A percentile compares a stretch with the other conserved stretches of the same genome.
Evolutionary conservation across 495 filamentous ascomycete genomes (phyloP).

Genomic region (Aspergillus haitiensis): DNA sequence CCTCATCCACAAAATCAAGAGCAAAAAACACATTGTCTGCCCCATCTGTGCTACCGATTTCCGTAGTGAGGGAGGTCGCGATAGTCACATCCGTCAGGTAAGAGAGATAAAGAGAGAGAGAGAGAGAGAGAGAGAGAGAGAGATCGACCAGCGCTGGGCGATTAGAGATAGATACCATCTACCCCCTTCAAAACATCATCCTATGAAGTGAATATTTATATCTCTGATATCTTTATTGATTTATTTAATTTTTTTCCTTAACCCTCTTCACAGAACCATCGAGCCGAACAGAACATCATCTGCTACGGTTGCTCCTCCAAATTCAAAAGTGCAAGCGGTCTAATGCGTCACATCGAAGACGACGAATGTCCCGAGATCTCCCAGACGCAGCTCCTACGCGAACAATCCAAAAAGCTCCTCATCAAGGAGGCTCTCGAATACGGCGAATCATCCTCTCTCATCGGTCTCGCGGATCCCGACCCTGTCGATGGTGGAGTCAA

Average conservation of each 20-base stretch:
- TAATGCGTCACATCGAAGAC: constrained; percentile 54
- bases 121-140: too few relatives aligned
- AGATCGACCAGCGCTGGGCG: too few relatives aligned
- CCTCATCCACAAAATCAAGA: constrained; percentile 42
- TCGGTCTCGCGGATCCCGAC: constrained; percentile 1
- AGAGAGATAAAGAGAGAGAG: too few relatives aligned
- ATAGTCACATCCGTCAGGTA: constrained; percentile 48
- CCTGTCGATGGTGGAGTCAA: constrained; percentile 22
- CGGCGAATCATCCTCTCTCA: constrained; percentile 4
- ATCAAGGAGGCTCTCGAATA: constrained; percentile 28
- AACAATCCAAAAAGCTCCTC: constrained; percentile 42
- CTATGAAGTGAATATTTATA: background rate
- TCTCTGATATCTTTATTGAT: background rate
- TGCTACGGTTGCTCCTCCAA: constrained; percentile 47
- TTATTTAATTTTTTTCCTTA: background rate
- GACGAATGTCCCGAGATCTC: constrained; percentile 42
- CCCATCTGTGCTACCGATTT: constrained; percentile 54
- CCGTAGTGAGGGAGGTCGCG: constrained; percentile 44
- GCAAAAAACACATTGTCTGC: constrained; percentile 49
- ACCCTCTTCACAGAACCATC: constrained; percentile 39
- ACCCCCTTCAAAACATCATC: background rate
- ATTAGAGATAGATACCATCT: too few relatives aligned
- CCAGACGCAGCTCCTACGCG: constrained; percentile 31
- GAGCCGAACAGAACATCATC: constrained; percentile 38
- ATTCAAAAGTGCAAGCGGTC: constrained; percentile 44